phyloP scores from a whole-genome alignment of 352 stramenopile species.

The Phytophthora europaea region DNA sequence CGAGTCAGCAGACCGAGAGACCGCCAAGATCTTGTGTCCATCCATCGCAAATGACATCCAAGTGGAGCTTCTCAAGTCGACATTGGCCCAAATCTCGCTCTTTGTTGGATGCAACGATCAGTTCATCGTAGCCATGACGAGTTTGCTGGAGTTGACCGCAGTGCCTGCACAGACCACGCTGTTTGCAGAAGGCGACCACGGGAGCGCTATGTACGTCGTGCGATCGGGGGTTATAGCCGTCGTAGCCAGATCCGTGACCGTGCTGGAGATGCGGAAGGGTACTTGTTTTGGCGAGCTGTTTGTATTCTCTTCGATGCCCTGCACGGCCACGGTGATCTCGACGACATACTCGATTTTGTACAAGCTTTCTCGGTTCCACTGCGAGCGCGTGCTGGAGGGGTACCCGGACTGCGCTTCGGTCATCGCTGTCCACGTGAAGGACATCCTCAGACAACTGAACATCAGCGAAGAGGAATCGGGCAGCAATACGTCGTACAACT shows the following conservation, averaged over 20 bases:
- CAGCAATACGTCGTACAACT: background rate
- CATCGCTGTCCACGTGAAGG: background rate
- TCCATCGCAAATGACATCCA: slow-evolving; percentile 77
- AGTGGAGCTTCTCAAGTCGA: slow-evolving; percentile 61
- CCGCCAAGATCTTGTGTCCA: slow-evolving; percentile 67
- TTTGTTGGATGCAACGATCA: slow-evolving; percentile 25
- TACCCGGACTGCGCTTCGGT: background rate
- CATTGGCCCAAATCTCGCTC: background rate
- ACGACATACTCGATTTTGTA: slow-evolving; percentile 3
- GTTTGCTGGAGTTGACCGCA: slow-evolving; percentile 62
- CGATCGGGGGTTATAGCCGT: slow-evolving; percentile 57
- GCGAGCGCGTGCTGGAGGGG: slow-evolving; percentile 4
- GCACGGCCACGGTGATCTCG: slow-evolving; percentile 1
- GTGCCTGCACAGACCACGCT: slow-evolving; percentile 61
- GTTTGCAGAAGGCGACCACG: slow-evolving; percentile 56
- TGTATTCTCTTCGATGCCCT: background rate
- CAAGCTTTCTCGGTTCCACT: slow-evolving; percentile 5
- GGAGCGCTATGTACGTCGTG: slow-evolving; percentile 77
- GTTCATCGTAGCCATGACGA: slow-evolving; percentile 65
- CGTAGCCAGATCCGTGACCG: slow-evolving; percentile 53
- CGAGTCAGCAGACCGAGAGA: slow-evolving; percentile 70
- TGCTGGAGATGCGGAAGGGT: slow-evolving; percentile 70
- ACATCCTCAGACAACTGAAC: background rate
- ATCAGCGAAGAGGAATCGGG: background rate
- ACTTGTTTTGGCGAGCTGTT: slow-evolving; percentile 70